Base-by-base conservation (phyloP, 2,329 filamentous ascomycete species). In the Trichoderma asperellum region DNA sequence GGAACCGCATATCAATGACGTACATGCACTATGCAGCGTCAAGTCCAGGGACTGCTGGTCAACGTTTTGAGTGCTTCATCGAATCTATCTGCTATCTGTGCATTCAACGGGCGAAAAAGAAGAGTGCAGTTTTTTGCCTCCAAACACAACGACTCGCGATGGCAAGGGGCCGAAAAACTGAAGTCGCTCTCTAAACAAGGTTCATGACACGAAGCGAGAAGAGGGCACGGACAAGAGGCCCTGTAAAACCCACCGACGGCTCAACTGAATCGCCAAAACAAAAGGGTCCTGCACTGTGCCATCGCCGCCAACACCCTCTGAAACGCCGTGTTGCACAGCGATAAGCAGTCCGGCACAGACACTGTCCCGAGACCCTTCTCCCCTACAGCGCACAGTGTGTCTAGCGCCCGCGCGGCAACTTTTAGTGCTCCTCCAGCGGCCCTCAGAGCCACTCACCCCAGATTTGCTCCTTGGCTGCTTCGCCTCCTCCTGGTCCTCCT, bases 401-500 rank as follows among this genome's bases (percentile, higher is more conserved):
- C 63, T 66, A 57, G 53, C 27, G 63, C 53, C 63, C 63, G 53
- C 55, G 49, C 52, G 56, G n/a, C 47, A 49, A 16, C 16, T 37
- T 43, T 43, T 62, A 62, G 59, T 37, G 43, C 59, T 49, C 27
- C 18, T 35, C 34, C 59, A 52, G 27, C 47, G 29, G 32, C 5
- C 27, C 24, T 24, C n/a, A 49, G 47, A 49, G 47, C 47, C 47
- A 24, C 47, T 49, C 47, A 49, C 58, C 66, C 60, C 68, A 60
- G 68, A 69, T 64, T 43, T 43, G 40, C 40, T 69, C 68, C 60
- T 68, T 58, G 49, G 58, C 49, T 59, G 61, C 68, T 69, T 59
- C 68, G 68, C 68, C 68, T 69, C 66, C 49, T 68, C 61, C 68
- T 69, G 40, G 37, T 69, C 66, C 49, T 68, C 61, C 68, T 69